Base-by-base conservation (phyloP, 106 monocot genomes). In the Dendrobium catenatum region DNA sequence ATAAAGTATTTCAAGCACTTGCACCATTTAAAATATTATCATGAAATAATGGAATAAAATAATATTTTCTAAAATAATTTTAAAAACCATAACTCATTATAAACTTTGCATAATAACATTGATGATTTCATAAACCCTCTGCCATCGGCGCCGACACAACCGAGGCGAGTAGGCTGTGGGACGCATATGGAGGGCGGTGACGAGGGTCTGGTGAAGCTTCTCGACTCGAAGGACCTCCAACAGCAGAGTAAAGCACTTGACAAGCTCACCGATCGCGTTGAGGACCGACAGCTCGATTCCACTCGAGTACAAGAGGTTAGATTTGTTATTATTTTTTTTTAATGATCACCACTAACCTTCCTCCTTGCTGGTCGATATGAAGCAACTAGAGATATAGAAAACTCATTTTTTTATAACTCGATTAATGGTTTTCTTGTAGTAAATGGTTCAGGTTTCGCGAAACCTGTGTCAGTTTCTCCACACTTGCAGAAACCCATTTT, bases 211-310 rank as follows among this genome's bases (percentile, higher is more conserved):
- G 87, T 78, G 79, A 85, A 59, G 76, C 86, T 77, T 68, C 85
- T 78, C 44, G 89, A 93, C 68, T 96, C 96, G 15, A 96, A 93
- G 90, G 96, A 93, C 79, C 58, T 88, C 64, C 96, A 96, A 85
- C 93, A 96, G 86, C 93, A 96, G 83, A 96, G 93, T 87, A 96
- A 96, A 81, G 93, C 96, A 72, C 92, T 96, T 40, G 96, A 96
- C 83, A 96, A 96, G 87, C 96, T 96, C 81, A 96, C 96, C 80
- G 96, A 94, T 79, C 87, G 88, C 31, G 94, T 94, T 74, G 96
- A 96, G 75, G 96, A 96, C 55, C 96, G 96, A n/a, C 93, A 93
- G 83, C 93, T 96, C 80, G 90, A 96, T 77, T 94, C 93, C 72
- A 91, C 87, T 41, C 91, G 93, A 48, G 96, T 96, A 76, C 93